Base-by-base conservation (phyloP, 805 yeast genomes). In the Nakazawaea ernobii region DNA sequence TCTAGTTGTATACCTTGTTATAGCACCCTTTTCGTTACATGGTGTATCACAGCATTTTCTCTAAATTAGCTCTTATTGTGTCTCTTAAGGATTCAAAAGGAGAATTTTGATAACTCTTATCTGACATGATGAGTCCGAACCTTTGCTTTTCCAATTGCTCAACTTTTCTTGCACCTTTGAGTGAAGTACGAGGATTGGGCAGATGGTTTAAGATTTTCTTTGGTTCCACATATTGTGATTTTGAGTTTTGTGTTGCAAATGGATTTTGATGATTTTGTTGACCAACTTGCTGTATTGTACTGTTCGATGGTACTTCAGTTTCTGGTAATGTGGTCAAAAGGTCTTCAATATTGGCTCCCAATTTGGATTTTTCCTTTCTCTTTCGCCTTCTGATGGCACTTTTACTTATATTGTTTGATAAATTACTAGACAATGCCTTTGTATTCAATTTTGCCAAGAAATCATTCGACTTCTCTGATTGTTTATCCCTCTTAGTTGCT, bases 261-360 rank as follows among this genome's bases (percentile, higher is more conserved):
- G 46, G 27, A 15, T 48, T 51, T 48, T 20, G n/a, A n/a, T n/a
- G n/a, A n/a, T n/a, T n/a, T n/a, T n/a, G n/a, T n/a, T n/a, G 24
- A 20, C 24, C 24, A 20, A 20, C 24, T 20, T 20, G 24, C 24
- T 20, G 24, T 20, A 20, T 20, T 32, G 49, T 51, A 42, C 45
- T 60, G 30, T 58, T 69, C 24, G 63, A n/a, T 32, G 35, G 8
- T 15, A n/a, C n/a, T 17, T 36, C 39, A 10, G 29, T 17, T 20
- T 38, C 63, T 20, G 72, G 72, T 44, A 86, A 67, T 14, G 77
- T 79, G 28, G 68, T 68, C 46, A 81, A 66, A 39, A 86, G 63
- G 53, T 86, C 94, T 45, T 73, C 70, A 77, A 86, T 73, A 56
- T 80, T 75, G 4, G 91, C 88, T 55, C 77, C 77, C 50, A 86